phyloP scores from a whole-genome alignment of 352 stramenopile genomes.

The Phytophthora hybrid region DNA sequence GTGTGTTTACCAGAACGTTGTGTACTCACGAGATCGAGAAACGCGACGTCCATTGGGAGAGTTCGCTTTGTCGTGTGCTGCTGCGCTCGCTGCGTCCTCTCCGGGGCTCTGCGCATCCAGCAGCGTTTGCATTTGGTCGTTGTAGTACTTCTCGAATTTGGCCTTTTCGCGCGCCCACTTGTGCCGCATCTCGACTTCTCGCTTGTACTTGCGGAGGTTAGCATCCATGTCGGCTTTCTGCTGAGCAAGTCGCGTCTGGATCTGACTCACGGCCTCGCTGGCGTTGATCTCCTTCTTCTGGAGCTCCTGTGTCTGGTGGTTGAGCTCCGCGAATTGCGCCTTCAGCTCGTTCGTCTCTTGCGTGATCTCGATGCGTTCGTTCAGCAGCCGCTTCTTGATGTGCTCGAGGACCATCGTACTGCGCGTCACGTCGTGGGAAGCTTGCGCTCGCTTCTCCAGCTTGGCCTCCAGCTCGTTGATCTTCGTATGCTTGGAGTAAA shows the following conservation, averaged over 20 bases:
- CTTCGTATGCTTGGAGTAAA: conserved; percentile 89
- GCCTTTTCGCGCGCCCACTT: conserved; percentile 84
- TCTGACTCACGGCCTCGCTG: conserved; percentile 74
- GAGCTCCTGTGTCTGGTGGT: conserved; percentile 75
- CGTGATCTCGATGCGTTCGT: conserved; percentile 57
- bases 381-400: conserved; percentile 78
- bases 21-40: conserved; percentile 24
- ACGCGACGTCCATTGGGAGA: conserved; percentile 12
- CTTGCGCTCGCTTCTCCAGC: conserved; percentile 62
- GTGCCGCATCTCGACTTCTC: conserved; percentile 72
- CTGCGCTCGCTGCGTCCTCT: background rate
- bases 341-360: conserved; percentile 78
- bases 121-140: conserved; percentile 65
- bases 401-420: conserved; percentile 79
- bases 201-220: conserved; percentile 68
- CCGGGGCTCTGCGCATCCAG: conserved; percentile 20
- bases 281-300: conserved; percentile 82
- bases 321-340: conserved; percentile 60
- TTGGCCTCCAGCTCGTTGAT: conserved; percentile 77
- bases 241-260: conserved; percentile 68
- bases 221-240: conserved; percentile 76
- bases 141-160: conserved; percentile 90
- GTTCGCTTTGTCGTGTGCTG: background rate
- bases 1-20: background rate
- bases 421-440: conserved; percentile 69